Conservation (phyloP, 257 asterid species). For the Oldenlandia corymbosa region DNA sequence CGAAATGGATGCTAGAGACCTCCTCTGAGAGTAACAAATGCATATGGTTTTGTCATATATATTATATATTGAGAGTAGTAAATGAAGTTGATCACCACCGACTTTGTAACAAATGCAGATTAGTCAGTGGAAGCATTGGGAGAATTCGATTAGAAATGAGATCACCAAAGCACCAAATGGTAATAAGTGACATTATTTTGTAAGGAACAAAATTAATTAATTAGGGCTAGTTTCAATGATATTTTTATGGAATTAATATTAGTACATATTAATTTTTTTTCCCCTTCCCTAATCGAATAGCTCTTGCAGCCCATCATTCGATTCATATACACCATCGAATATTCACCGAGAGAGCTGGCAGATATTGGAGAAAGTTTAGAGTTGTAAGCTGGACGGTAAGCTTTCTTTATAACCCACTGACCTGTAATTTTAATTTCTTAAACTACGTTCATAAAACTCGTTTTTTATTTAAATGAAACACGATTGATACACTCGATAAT, state of each 20-base stretch:
- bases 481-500: too few species aligned
- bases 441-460: too few species aligned
- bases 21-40: too few species aligned
- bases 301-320: slow-evolving; percentile 18
- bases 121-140: slow-evolving; percentile 77
- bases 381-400: slow-evolving; percentile 73
- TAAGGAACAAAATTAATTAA: too few species aligned
- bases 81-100: too few species aligned
- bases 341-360: slow-evolving; percentile 57
- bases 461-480: too few species aligned
- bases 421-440: too few species aligned
- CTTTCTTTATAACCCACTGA: background rate
- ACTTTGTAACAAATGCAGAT: slow-evolving; percentile 33
- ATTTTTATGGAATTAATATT: background rate
- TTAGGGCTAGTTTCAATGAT: too few species aligned
- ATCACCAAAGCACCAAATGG: slow-evolving; percentile 30
- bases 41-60: too few species aligned
- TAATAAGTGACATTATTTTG: slow-evolving; percentile 10
- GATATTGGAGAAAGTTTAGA: slow-evolving; percentile 63
- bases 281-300: background rate
- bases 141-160: slow-evolving; percentile 42
- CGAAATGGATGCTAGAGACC: too few species aligned
- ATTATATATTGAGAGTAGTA: too few species aligned
- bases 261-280: background rate
- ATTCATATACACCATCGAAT: slow-evolving; percentile 28